Evolutionary conservation across 306 rosid genomes (phyloP).

Genomic region (Oxytropis ochrocephala): DNA sequence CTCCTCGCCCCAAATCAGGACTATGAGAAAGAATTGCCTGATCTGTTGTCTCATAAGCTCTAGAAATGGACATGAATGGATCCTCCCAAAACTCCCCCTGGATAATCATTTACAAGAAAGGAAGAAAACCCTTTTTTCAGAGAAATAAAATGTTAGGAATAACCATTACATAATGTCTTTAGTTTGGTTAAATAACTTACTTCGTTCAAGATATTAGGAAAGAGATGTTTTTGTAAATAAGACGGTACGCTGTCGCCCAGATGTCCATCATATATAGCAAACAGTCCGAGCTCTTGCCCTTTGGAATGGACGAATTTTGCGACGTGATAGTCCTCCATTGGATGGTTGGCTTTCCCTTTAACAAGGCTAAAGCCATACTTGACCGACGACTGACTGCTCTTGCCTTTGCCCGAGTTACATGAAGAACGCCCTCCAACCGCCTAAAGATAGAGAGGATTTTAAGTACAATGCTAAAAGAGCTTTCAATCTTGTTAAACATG

Average conservation of each 20-base stretch:
- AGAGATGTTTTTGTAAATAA: slow-evolving; percentile 70
- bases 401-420: slow-evolving; percentile 74
- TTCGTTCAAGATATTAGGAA: slow-evolving; percentile 75
- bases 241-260: slow-evolving; percentile 79
- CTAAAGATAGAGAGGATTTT: slow-evolving; percentile 30
- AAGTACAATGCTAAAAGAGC: not conserved
- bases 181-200: slow-evolving; percentile 43
- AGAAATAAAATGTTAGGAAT: not conserved
- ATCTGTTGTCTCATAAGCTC: slow-evolving; percentile 61
- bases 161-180: not conserved
- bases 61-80: slow-evolving; percentile 46
- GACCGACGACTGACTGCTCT: slow-evolving; percentile 52
- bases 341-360: slow-evolving; percentile 94
- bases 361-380: slow-evolving; percentile 87
- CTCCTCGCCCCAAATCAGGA: slow-evolving; percentile 76
- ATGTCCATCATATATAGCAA: slow-evolving; percentile 83
- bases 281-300: slow-evolving; percentile 71
- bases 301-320: slow-evolving; percentile 51
- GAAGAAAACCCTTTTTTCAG: not conserved
- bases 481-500: not conserved
- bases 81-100: slow-evolving; percentile 64
- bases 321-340: slow-evolving; percentile 89
- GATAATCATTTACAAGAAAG: not conserved
- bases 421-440: slow-evolving; percentile 68
- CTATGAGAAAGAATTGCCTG: slow-evolving; percentile 65